phyloP scores from a whole-genome alignment of 345 rosid species.

The Adansonia digitata region DNA sequence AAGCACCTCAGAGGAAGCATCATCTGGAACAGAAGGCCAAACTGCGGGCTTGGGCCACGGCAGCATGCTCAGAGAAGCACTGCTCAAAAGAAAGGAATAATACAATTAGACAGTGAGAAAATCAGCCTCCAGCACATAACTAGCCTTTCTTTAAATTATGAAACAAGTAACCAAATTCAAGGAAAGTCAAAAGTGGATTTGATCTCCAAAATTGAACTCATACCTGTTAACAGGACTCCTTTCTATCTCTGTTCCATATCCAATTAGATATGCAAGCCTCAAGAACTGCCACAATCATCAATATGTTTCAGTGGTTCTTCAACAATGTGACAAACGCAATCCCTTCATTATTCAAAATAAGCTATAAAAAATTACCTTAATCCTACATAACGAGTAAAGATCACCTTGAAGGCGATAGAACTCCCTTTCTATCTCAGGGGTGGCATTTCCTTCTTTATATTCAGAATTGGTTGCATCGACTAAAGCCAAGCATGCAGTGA shows the following conservation, averaged over 20 bases:
- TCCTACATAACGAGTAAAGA: constrained; percentile 86
- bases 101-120: neutral
- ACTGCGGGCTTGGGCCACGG: constrained; percentile 97
- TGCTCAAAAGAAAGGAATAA: constrained; percentile 35
- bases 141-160: neutral
- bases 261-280: constrained; percentile 92
- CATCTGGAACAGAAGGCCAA: constrained; percentile 89
- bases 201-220: constrained; percentile 8
- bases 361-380: constrained; percentile 52
- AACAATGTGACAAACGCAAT: neutral
- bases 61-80: constrained; percentile 97
- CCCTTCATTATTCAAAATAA: neutral
- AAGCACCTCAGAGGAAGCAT: constrained; percentile 80
- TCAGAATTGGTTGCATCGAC: constrained; percentile 64
- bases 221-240: constrained; percentile 97
- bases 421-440: constrained; percentile 84
- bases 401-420: constrained; percentile 91
- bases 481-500: constrained; percentile 81
- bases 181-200: neutral
- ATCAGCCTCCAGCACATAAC: neutral
- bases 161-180: neutral
- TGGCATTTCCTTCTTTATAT: constrained; percentile 53
- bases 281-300: constrained; percentile 65
- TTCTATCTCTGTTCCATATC: constrained; percentile 83
- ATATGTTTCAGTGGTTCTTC: constrained; percentile 18